phyloP scores from a whole-genome alignment of 805 yeast species.

The Candida silvicultrix region DNA sequence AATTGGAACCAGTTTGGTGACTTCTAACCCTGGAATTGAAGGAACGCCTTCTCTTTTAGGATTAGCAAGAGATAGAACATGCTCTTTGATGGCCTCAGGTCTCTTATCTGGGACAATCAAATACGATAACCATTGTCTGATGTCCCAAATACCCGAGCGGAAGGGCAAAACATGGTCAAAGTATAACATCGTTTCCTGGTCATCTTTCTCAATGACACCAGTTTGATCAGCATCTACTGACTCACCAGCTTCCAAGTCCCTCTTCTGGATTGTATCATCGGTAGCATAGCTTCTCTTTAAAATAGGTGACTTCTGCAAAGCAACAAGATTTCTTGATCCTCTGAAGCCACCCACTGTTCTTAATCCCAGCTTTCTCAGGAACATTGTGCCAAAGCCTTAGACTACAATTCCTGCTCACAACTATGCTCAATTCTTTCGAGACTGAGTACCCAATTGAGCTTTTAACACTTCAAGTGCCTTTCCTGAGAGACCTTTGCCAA shows the following conservation, averaged over 20 bases:
- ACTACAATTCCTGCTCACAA: no score
- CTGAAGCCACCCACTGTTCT: neutral
- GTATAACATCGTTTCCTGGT: conserved; percentile 45
- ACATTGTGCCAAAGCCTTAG: no score
- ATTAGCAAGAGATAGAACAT: conserved; percentile 32
- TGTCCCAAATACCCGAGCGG: conserved; percentile 38
- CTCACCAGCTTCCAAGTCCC: conserved; percentile 48
- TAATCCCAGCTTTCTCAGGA: neutral
- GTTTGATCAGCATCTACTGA: conserved; percentile 47
- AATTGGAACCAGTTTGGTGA: conserved; percentile 62
- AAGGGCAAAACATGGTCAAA: conserved; percentile 50
- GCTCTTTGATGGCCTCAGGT: conserved; percentile 32
- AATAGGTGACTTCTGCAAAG: neutral
- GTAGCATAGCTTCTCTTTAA: neutral
- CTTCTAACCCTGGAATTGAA: conserved; percentile 35
- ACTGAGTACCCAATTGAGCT: no score
- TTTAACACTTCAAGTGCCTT: no score
- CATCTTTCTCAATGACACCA: conserved; percentile 47
- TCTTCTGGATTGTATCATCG: conserved; percentile 31
- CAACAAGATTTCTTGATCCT: neutral
- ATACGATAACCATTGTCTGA: conserved; percentile 36
- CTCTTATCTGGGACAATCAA: conserved; percentile 28
- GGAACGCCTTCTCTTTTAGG: conserved; percentile 23
- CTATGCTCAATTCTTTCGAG: no score
- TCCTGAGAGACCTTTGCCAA: no score